Evolutionary conservation across 2,329 filamentous ascomycete genomes (phyloP).

Genomic region (Phyllosticta capitalensis): DNA sequence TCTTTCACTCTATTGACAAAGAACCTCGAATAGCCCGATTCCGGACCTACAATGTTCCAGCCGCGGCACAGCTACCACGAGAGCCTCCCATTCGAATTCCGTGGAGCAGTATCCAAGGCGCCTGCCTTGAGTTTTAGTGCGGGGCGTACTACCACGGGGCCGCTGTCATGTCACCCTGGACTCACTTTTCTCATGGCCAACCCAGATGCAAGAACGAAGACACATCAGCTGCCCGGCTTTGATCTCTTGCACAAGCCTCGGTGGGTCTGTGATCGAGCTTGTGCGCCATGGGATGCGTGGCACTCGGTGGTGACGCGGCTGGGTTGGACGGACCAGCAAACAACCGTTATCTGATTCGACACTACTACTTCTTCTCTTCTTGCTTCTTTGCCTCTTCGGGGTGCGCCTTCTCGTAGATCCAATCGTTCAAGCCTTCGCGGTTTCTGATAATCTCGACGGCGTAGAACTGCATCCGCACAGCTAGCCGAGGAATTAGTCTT

Average conservation of each 20-base stretch:
- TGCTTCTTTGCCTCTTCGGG: slow-evolving; percentile 40
- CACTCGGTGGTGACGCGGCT: background rate
- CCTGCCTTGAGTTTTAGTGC: background rate
- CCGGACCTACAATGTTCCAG: background rate
- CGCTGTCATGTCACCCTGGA: background rate
- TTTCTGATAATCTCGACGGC: slow-evolving; percentile 72
- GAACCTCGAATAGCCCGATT: background rate
- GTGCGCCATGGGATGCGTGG: background rate
- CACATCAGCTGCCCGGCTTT: background rate
- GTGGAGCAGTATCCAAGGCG: background rate
- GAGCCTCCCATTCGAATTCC: background rate
- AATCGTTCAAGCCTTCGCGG: slow-evolving; percentile 83
- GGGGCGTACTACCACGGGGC: background rate
- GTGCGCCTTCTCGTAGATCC: slow-evolving; percentile 83
- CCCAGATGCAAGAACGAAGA: background rate
- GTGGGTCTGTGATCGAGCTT: background rate
- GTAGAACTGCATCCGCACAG: slow-evolving; percentile 74
- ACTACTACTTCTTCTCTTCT: slow-evolving; percentile 3
- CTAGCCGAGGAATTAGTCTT: slow-evolving; percentile 23
- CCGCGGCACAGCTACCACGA: background rate
- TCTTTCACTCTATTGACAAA: slow-evolving; percentile 10
- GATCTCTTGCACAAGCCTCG: background rate
- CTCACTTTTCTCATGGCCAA: background rate
- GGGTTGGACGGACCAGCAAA: background rate
- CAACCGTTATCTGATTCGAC: background rate